Conservation (phyloP, 2,329 filamentous ascomycete genomes). For the Volutella citrinella region DNA sequence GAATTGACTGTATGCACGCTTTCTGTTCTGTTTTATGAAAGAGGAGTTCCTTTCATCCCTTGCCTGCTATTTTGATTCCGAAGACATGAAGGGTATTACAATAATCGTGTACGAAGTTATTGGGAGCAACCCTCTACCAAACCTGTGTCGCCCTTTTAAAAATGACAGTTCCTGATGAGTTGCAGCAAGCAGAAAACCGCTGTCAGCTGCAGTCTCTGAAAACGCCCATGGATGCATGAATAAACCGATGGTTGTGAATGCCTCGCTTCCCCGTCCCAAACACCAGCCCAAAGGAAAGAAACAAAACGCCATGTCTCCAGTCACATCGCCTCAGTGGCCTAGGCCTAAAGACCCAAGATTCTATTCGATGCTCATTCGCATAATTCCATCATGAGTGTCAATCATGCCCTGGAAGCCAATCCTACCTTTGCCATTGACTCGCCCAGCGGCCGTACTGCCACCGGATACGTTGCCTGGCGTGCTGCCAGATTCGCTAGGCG, state of each 20-base stretch:
- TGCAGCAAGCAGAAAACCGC: too few species aligned
- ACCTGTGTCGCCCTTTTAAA: too few species aligned
- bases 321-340: too few species aligned
- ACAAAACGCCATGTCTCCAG: neutral
- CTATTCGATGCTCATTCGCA: conserved; percentile 95
- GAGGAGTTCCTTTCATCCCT: conserved; percentile 5
- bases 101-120: too few species aligned
- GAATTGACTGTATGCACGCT: conserved; percentile 8
- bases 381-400: conserved; percentile 90
- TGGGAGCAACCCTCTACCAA: too few species aligned
- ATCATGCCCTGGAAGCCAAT: conserved; percentile 90
- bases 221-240: too few species aligned
- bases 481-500: conserved; percentile 49
- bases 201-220: conserved; percentile 3
- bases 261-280: too few species aligned
- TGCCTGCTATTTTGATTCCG: conserved; percentile 2
- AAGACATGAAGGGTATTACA: conserved; percentile 16
- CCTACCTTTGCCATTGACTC: conserved; percentile 55
- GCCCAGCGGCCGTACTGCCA: conserved; percentile 36
- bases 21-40: conserved; percentile 6
- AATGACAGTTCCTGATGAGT: too few species aligned
- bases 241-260: too few species aligned
- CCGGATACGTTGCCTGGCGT: conserved; percentile 26
- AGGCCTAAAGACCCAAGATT: too few species aligned
- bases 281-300: neutral